A percentile compares a stretch with the other conserved stretches of the same genome.
Conservation (phyloP, 2,329 filamentous ascomycete species). For the Calonectria naviculata region DNA sequence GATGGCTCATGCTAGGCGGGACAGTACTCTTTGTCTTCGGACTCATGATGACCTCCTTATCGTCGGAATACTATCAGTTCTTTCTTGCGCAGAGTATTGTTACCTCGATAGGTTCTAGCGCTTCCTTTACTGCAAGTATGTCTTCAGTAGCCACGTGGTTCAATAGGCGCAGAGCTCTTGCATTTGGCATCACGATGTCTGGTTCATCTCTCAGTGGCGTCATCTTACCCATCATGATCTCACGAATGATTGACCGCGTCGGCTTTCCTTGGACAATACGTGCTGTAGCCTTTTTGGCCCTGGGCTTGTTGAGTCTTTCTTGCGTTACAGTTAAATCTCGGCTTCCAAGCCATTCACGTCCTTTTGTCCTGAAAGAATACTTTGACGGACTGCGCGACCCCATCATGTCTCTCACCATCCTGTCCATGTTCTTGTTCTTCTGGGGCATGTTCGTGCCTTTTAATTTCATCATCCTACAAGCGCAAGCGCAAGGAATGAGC, state of each 20-base stretch:
- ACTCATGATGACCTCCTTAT: constrained; percentile 71
- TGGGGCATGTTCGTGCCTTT: constrained; percentile 51
- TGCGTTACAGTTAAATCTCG: constrained; percentile 43
- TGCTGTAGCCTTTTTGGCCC: constrained; percentile 50
- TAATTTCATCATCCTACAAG: constrained; percentile 43
- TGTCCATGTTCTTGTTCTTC: constrained; percentile 47
- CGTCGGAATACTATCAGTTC: constrained; percentile 53
- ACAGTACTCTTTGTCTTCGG: constrained; percentile 68
- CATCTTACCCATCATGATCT: constrained; percentile 54
- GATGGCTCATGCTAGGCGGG: constrained; percentile 63
- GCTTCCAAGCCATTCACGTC: constrained; percentile 26
- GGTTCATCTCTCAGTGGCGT: constrained; percentile 52
- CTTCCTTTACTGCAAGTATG: constrained; percentile 49
- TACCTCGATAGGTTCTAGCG: constrained; percentile 45
- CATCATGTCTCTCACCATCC: constrained; percentile 41
- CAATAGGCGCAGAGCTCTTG: constrained; percentile 43
- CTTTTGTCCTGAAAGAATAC: constrained; percentile 34
- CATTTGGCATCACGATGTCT: constrained; percentile 49
- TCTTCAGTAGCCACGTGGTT: constrained; percentile 48
- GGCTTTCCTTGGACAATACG: constrained; percentile 56
- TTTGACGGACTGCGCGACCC: constrained; percentile 44
- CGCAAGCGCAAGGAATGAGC: constrained; percentile 44
- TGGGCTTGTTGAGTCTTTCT: constrained; percentile 45
- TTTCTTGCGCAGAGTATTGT: constrained; percentile 47
- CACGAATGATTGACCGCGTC: constrained; percentile 45